Evolutionary conservation across 2,329 filamentous ascomycete genomes (phyloP), one percentile per base, ranked within the genome.

Genomic region (Fusarium fracticaudum): DNA sequence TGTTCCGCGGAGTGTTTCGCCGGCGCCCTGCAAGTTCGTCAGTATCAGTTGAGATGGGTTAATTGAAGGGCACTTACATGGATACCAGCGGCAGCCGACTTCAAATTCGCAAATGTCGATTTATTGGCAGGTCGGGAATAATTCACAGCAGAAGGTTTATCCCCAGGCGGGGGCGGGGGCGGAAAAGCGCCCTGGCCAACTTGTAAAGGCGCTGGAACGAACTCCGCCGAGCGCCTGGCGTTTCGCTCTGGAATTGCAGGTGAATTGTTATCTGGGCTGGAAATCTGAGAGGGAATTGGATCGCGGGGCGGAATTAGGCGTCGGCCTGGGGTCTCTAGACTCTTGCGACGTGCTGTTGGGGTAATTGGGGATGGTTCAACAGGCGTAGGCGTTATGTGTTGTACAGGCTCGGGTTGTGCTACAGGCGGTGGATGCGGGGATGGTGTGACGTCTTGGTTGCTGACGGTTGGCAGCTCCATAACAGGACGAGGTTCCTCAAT

Each of bases 1-100:
- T n/a, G 76, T 78, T 18, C 76, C 76, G 1, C 76, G 76, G 6
- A 78, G 74, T 14, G 76, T 76, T 45, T 78, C 76, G 9, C 76
- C 74, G 14, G 76, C 76, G 18, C 76, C 76, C 76, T 78, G 10
- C 6, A 22, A 2, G 1, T n/a, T n/a, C 17, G n/a, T 67, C 10
- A 69, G 51, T 4, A n/a, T 66, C 5, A 13, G 22, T 44, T 11
- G 12, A 2, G 0, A 12, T 3, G 1, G 5, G 1, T 12, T 3
- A 31, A 1, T 15, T 24, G 26, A 4, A 2, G 3, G 8, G 11
- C 1, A 41, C 66, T 44, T 62, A 73, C 76, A 24, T 78, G 76
- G 9, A 78, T 76, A 11, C 76, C 76, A 8, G 74, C 76, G 0
- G 76, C 76, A 1, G 76, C 76, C 1, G 63, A 61, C 50, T 78